phyloP scores from a whole-genome alignment of 495 filamentous ascomycete genomes.

The Tuber indicum region DNA sequence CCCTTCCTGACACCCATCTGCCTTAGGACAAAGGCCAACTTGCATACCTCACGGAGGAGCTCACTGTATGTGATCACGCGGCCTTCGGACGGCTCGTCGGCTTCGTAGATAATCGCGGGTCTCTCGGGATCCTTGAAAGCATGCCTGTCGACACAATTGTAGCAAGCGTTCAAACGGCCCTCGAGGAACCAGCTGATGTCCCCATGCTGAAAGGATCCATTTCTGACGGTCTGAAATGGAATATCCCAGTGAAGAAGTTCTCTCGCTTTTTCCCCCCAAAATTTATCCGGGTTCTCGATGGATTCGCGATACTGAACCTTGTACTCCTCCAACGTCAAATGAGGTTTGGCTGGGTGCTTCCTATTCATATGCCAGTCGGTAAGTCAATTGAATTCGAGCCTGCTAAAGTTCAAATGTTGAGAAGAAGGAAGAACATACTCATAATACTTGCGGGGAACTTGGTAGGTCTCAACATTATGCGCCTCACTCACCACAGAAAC shows the following conservation, averaged over 20 bases:
- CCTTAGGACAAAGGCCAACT: constrained; percentile 76
- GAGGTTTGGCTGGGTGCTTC: constrained; percentile 63
- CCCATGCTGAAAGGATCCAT: constrained; percentile 68
- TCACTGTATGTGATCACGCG: constrained; percentile 88
- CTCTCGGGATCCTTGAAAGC: constrained; percentile 85
- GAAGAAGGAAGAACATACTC: constrained; percentile 20
- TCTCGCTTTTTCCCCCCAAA: constrained; percentile 80
- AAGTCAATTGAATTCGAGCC: not conserved
- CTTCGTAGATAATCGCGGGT: constrained; percentile 97
- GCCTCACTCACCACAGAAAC: constrained; percentile 69
- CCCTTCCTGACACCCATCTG: constrained; percentile 95
- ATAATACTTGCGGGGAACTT: constrained; percentile 44
- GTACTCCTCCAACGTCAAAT: constrained; percentile 77
- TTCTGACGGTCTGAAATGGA: constrained; percentile 86
- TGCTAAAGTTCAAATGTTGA: not conserved
- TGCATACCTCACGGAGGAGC: constrained; percentile 86
- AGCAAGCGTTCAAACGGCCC: constrained; percentile 87
- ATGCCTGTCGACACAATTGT: constrained; percentile 96
- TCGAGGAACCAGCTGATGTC: constrained; percentile 94
- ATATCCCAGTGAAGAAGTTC: constrained; percentile 84
- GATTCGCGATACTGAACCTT: constrained; percentile 91
- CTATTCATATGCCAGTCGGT: constrained; percentile 46
- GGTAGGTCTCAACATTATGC: constrained; percentile 77
- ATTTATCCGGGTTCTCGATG: constrained; percentile 80
- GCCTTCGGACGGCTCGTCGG: constrained; percentile 81